Base-by-base conservation (phyloP, 108 stramenopile species). In the Asterionellopsis glacialis region DNA sequence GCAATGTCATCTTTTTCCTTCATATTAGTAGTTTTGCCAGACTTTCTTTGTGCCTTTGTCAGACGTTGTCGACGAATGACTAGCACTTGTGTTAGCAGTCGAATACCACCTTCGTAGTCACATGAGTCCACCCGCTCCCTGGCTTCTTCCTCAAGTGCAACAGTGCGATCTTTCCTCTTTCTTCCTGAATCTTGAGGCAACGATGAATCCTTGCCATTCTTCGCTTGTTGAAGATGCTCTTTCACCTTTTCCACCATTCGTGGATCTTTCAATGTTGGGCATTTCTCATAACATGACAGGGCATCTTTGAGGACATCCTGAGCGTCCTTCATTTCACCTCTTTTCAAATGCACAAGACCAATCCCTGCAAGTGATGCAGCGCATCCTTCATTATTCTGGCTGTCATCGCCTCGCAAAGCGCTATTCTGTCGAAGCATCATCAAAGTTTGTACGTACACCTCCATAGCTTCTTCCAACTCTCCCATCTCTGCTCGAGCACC, bases 291-390 rank as follows among this genome's bases (percentile, higher is more conserved):
- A 52, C 39, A 69, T 15, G 49, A 26, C 38, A 78, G 47, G 0
- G 79, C 64, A 27, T 67, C 55, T 19, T 71, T 56, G 38, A 69
- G 70, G 13, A 45, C 58, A 11, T 61, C 60, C 23, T 62, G 43
- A 11, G 80, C 80, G 1, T 65, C 61, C 13, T 18, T 9, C 44
- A 55, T 56, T 51, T 81, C 58, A n/a, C 63, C 26, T 13, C 59
- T 51, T 11, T 50, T 4, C 51, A 76, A 21, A n/a, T 73, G 61
- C 13, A 75, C 52, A 4, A 25, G 41, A n/a, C 74, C 80, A 48
- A 75, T 69, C 14, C 73, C 73, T 12, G 52, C 62, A 22, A 76
- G 45, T 23, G 57, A 64, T 51, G 70, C 59, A 9, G 80, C 80
- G 52, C 63, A 65, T 47, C 70, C 68, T 7, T 70, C 62, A 14